Evolutionary conservation across 805 yeast genomes (phyloP), one percentile per base, ranked within the genome.

Genomic region (Myxozyma neglecta): DNA sequence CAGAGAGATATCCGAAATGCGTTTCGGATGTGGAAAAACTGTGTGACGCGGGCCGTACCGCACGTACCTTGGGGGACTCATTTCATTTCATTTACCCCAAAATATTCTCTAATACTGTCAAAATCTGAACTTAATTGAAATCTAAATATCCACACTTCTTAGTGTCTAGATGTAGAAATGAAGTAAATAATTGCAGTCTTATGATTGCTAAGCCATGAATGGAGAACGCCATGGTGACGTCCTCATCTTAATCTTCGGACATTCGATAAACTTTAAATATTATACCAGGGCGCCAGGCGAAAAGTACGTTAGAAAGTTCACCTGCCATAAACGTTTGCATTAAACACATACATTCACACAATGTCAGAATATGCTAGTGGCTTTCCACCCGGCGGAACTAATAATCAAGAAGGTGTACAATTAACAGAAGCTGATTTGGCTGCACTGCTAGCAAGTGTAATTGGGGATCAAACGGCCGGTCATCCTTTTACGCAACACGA

Each of bases 381-480:
- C 20, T 9, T 34, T 11, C 8, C 10, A 4, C 40, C 11, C 29
- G 39, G 18, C 11, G 7, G 40, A 1, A 32, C 3, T 40, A 40
- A 35, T 40, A 40, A 35, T n/a, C 13, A 36, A 7, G 59, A 45
- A 6, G 50, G 42, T 18, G 56, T 57, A 35, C 61, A 39, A 34
- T 35, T 57, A 11, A 51, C 56, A 3, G 61, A 46, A 11, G 4
- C 52, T 16, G 61, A 57, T 37, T 39, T 57, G 9, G 50, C 35
- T 11, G 57, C 52, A 18, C 10, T 57, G 10, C 29, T 57, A 10
- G 40, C 61, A 6, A 52, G 35, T 34, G 46, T 52, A 29, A 24
- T 51, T 9, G 48, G 11, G 6, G 60, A 50, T 14, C 50, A 57
- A 36, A 36, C 52, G 7, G 16, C 32, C 49, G 42, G 43, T 24